Base-by-base conservation (phyloP, 169 alveolate species). In the Ophryocystis elektroscirrha region DNA sequence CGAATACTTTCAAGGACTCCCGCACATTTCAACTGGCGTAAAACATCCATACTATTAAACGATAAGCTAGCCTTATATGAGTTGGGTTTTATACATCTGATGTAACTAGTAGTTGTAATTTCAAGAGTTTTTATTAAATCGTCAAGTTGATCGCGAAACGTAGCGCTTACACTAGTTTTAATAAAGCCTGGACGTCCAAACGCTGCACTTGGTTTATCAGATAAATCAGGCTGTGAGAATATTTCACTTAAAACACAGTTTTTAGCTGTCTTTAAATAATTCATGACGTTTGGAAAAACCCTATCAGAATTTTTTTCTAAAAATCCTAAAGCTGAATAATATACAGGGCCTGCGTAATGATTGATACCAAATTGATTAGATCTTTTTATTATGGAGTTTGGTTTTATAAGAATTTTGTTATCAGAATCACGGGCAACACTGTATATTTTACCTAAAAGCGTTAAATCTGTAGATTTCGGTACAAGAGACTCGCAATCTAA, bases 1-100 rank as follows among this genome's bases (percentile, higher is more conserved):
- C 51, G 50, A 9, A 53, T 38, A 2, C 53, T 53, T 19, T 53
- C 61, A 51, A 53, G 29, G 16, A 53, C 61, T n/a, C 61, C 61
- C 45, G 28, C 9, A 7, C 50, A 41, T 4, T 23, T 42, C 15
- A 53, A 44, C 7, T 53, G 61, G 19, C 16, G 29, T 5, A 53
- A 15, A 16, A 42, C 36, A 25, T 41, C 48, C 2, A 15, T 20
- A 18, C 53, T 44, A 36, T 29, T 18, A 12, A 53, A 5, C 15
- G 4, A 16, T 3, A 19, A 22, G 12, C 53, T 51, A 25, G 19
- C n/a, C 7, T 53, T 51, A 5, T 6, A 18, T 18, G 28, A 20
- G 44, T 53, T 53, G 2, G 61, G 61, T 19, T 53, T 53, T 1
- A 53, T 42, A 36, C 61, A 53, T 25, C 61, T 32, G 9, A 53